phyloP scores from a whole-genome alignment of 116 monocot species.

The Phalaenopsis hybrid region DNA sequence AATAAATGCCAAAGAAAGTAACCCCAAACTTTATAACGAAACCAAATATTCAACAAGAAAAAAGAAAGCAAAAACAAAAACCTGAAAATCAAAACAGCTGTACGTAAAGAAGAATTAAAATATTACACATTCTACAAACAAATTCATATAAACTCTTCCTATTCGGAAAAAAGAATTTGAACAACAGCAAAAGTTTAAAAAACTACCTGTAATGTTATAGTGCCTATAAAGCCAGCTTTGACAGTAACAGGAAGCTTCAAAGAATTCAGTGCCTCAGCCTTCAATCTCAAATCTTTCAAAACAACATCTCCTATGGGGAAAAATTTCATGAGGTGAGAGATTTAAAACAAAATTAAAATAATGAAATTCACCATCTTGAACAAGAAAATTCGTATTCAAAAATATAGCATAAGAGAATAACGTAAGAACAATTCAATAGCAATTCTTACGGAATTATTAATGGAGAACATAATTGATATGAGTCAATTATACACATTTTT shows the following conservation, averaged over 20 bases:
- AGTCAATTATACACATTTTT: too few relatives aligned
- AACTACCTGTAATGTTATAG: too few relatives aligned
- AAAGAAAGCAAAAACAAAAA: too few relatives aligned
- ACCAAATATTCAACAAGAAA: too few relatives aligned
- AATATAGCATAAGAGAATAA: background rate
- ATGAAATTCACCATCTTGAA: background rate
- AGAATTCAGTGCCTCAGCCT: constrained; percentile 89
- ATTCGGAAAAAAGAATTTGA: too few relatives aligned
- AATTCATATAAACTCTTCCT: too few relatives aligned
- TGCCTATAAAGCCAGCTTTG: constrained; percentile 94
- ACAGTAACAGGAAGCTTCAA: constrained; percentile 83
- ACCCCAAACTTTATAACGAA: constrained; percentile 14
- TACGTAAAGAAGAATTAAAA: too few relatives aligned
- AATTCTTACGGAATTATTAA: background rate
- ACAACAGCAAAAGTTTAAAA: too few relatives aligned
- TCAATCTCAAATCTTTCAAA: constrained; percentile 88
- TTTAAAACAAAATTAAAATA: background rate
- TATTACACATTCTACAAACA: too few relatives aligned
- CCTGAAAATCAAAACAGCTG: too few relatives aligned
- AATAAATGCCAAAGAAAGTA: background rate
- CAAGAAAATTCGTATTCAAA: background rate
- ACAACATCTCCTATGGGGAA: constrained; percentile 72
- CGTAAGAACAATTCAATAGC: background rate
- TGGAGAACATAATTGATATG: background rate
- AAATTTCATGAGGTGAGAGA: background rate